Evolutionary conservation across 2,329 filamentous ascomycete species (phyloP), one percentile per base, ranked within the genome.

Genomic region (Talaromyces sp.): DNA sequence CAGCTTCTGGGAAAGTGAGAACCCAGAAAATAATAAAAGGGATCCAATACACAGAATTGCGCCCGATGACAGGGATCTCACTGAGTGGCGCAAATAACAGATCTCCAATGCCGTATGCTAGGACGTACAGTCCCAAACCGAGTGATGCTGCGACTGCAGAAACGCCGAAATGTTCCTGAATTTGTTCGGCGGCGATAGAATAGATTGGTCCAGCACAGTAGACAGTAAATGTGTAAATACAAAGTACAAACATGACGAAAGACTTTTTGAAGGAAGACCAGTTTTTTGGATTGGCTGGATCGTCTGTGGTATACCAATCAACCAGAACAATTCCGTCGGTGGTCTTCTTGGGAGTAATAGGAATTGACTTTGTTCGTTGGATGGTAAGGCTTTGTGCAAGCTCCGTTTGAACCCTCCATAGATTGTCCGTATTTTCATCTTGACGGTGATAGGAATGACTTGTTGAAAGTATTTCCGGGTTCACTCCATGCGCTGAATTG

Each of bases 11-110:
- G n/a, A 91, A 82, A 6, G 84, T 85, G 9, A 92, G 75, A 66
- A 91, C 82, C 59, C 89, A 85, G 73, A 91, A 92, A 27, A 91
- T 78, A 65, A 84, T 83, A 78, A 91, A 89, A 11, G 88, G 88
- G 67, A 85, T 73, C 41, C 89, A 84, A 75, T 92, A 92, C 5
- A 89, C 84, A 0, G 86, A 85, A 70, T 88, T 91, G 4, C 89
- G 82, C 2, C 90, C 89, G 61, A 91, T 84, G 54, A 82, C 73
- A 0, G 88, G 87, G 24, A 92, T 85, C 76, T 92, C 89, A 58
- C 82, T 85, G 47, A 91, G 75, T 0, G 89, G 89, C 0, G 86
- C 87, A 76, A 86, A 90, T 31, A 91, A 67, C 22, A 91, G 75
- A 0, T 88, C 88, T 0, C 88, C 88, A 19, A 87, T 76, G 3